phyloP scores from a whole-genome alignment of 306 rosid species.

The Urtica urens region DNA sequence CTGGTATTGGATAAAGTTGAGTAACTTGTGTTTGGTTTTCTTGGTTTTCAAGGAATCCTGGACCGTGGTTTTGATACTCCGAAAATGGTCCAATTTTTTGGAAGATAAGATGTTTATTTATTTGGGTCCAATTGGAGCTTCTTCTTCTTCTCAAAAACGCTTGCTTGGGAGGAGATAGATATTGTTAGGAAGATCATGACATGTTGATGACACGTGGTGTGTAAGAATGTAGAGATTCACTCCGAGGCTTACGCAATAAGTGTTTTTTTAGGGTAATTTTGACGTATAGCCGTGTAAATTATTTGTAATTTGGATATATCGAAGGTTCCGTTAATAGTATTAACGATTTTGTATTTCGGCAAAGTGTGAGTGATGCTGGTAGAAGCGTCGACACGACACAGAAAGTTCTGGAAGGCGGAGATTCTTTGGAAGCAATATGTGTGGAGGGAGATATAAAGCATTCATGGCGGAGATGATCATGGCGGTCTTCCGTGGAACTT shows the following conservation, averaged over 20 bases:
- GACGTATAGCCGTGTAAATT: too few species aligned
- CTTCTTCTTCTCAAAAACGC: neutral
- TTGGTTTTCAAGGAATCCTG: constrained; percentile 24
- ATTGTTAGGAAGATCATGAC: neutral
- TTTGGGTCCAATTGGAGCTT: too few species aligned
- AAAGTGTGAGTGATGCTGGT: too few species aligned
- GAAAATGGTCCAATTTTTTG: constrained; percentile 29
- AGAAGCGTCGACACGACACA: too few species aligned
- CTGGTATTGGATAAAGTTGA: neutral
- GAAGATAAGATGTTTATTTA: neutral
- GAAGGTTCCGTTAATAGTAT: too few species aligned
- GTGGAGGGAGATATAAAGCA: neutral
- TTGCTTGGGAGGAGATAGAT: neutral
- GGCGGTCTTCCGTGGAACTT: too few species aligned
- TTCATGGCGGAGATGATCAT: too few species aligned
- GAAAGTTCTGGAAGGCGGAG: too few species aligned
- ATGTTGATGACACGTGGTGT: neutral
- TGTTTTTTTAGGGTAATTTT: too few species aligned
- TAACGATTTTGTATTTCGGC: too few species aligned
- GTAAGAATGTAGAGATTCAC: neutral
- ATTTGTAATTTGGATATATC: too few species aligned
- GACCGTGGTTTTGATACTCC: constrained; percentile 28
- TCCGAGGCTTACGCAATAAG: neutral
- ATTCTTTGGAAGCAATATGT: neutral
- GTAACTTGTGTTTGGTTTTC: constrained; percentile 19